These are phyloP conservation scores for Syzygium oleosum DNA, from an alignment of 345 rosid species.

Conservation along the genomic window DNA sequence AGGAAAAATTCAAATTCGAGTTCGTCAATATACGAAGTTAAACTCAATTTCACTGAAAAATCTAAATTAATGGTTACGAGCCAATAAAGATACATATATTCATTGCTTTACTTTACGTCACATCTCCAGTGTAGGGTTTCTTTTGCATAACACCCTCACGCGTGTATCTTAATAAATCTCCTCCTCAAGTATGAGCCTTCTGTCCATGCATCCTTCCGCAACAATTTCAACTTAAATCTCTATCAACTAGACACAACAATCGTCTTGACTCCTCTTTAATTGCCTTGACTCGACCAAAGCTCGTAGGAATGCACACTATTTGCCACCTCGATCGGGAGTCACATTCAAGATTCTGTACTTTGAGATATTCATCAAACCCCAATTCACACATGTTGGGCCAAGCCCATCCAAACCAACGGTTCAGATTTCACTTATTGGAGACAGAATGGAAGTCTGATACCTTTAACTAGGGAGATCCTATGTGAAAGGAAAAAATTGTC, in stretches of 20 bases:
- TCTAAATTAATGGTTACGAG: neutral
- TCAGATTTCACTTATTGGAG: neutral
- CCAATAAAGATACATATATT: neutral
- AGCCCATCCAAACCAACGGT: neutral
- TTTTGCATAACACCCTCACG: neutral
- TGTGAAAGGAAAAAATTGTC: neutral
- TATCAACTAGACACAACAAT: neutral
- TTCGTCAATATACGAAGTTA: neutral
- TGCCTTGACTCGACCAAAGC: neutral
- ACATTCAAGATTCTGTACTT: neutral
- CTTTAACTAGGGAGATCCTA: neutral
- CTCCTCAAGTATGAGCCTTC: neutral
- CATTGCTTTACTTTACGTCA: neutral
- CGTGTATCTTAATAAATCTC: neutral
- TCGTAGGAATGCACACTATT: neutral
- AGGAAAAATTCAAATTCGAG: neutral
- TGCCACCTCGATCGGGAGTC: neutral
- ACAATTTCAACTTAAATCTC: neutral
- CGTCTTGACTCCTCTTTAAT: neutral
- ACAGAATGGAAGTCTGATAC: neutral
- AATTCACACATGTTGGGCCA: neutral
- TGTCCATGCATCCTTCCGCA: neutral
- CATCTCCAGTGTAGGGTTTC: neutral
- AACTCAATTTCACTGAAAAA: neutral
- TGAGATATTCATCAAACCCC: neutral